These are phyloP conservation scores for Eucalyptus cloeziana DNA, from an alignment of 345 rosid species.

Conservation along the genomic window DNA sequence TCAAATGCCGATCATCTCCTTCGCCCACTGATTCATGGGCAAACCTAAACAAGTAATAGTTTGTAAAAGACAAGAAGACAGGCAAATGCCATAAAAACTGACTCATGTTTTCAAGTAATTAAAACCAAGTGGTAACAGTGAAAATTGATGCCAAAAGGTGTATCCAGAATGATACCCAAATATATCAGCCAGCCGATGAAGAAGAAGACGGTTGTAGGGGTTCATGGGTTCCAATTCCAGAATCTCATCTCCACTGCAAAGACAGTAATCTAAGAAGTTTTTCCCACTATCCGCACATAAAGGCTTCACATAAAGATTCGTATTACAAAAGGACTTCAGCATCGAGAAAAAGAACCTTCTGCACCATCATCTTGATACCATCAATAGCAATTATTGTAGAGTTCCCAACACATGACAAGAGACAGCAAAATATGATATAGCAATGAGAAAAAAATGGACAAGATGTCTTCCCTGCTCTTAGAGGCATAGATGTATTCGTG, in stretches of 20 bases:
- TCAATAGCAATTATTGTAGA: neutral
- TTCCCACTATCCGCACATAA: neutral
- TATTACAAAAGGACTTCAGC: neutral
- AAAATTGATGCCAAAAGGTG: neutral
- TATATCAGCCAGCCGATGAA: conserved; percentile 62
- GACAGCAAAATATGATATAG: neutral
- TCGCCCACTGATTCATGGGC: conserved; percentile 63
- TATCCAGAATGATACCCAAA: conserved; percentile 30
- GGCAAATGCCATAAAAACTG: neutral
- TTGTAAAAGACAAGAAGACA: neutral
- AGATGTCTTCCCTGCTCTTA: neutral
- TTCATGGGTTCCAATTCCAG: conserved; percentile 65
- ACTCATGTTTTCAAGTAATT: neutral
- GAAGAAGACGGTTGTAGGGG: conserved; percentile 50
- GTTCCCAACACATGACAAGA: neutral
- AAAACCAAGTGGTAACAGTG: neutral
- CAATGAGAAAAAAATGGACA: neutral
- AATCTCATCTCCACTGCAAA: conserved; percentile 38
- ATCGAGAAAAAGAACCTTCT: neutral
- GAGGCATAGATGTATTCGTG: neutral
- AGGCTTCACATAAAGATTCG: neutral
- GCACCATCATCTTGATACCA: neutral
- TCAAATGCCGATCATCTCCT: conserved; percentile 41
- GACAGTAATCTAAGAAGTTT: neutral
- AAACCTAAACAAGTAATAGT: conserved; percentile 25